Base-by-base conservation (phyloP, 2,329 filamentous ascomycete species). In the Rutstroemia sp. region DNA sequence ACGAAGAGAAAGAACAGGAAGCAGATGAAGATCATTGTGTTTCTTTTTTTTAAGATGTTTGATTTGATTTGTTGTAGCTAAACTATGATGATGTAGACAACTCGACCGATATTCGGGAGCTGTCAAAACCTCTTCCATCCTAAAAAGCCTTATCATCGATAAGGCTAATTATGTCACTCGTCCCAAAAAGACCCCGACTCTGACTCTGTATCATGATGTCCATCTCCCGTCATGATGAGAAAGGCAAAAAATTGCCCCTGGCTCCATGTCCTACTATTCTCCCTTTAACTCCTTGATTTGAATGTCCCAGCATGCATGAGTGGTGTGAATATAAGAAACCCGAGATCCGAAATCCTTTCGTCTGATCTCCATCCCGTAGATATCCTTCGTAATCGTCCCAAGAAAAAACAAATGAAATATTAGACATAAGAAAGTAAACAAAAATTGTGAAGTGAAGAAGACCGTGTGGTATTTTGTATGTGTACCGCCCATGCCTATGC, bases 401-500 rank as follows among this genome's bases (percentile, higher is more conserved):
- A 42, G 39, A 42, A 42, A 42, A 42, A 42, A 34, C 10, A 34
- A 34, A 34, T 5, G 30, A 34, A 34, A 34, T 34, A 34, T 34
- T 34, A 34, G 4, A 34, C 30, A 34, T 34, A 34, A 12, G 30
- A 34, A 34, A 27, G 9, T 34, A 34, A 34, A 34, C 12, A 34
- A 34, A 34, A 34, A 12, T 34, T 34, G 30, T 12, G 30, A 34
- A 34, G 10, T 34, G 30, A 34, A 34, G 27, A 30, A 30, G 30
- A 34, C 30, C 30, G 30, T 12, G 30, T 34, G 30, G 30, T 34
- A 34, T 12, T 34, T 42, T 42, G 39, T 47, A 23, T 45, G 37
- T 37, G 49, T 34, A 39, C 39, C 46, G 42, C 47, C 48, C 39
- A 48, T 34, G 52, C 52, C 27, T 52, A 59, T 56, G 53, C 53